Base-by-base conservation (phyloP, 257 asterid species). In the Leonotis leonurus region DNA sequence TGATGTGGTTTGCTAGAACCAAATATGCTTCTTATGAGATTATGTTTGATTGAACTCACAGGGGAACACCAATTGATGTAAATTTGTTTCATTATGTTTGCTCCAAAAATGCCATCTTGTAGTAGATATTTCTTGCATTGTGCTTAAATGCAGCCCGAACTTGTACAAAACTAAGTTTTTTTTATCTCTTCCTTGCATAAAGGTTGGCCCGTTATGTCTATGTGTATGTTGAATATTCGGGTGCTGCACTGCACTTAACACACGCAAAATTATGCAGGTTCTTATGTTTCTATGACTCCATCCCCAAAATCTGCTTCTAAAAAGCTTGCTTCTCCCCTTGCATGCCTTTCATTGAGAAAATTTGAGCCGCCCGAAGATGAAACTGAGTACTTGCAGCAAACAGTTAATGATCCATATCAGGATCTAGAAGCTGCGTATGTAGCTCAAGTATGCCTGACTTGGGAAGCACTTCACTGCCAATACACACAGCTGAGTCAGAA, bases 391-490 rank as follows among this genome's bases (percentile, higher is more conserved):
- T 70, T 89, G 70, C 95, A 89, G 82, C 80, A 72, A 77, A 80
- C 85, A 2, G 85, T 56, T 35, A 60, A 44, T 25, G 73, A 89
- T 62, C 93, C 90, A 5, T 70, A 68, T 69, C 84, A 74, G 50
- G 94, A 89, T 71, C 87, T 89, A 51, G 99, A 92, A 77, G 82
- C 88, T 59, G 86, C 96, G 17, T 92, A 92, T 61, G 94, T 85
- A 39, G 95, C 86, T 71, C 99, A 85, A 67, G 46, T 82, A 75
- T 92, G 97, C 88, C 78, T 89, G 85, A 81, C 97, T n/a, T 92
- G 99, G 99, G 99, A 92, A 73, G 85, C 86, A 14, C 89, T 89
- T 67, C 96, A 92, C 70, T 89, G 89, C 77, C 95, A 92, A 54
- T 87, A 89, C 80, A 80, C 95, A 22, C 95, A 85, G 72, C 68